Evolutionary conservation across 2,329 filamentous ascomycete genomes (phyloP).

Genomic region (Aureobasidium uvarum): DNA sequence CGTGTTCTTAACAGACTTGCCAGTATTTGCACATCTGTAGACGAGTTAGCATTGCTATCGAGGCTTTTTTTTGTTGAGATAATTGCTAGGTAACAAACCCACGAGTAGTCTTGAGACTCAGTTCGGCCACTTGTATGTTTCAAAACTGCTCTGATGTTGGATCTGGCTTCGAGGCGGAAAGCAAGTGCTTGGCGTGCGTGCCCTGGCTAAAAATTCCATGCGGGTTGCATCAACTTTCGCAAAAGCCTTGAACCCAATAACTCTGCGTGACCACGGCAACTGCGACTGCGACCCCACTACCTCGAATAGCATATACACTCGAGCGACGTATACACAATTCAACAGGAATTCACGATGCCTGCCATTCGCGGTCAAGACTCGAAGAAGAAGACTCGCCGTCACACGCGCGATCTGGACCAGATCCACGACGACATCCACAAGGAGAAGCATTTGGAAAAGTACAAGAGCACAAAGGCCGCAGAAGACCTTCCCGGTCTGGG

Average conservation of each 20-base stretch:
- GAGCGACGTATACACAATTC: neutral
- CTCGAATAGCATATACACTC: neutral
- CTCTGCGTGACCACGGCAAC: conserved; percentile 10
- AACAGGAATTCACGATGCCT: conserved; percentile 43
- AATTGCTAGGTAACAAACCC: neutral
- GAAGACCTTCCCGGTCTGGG: conserved; percentile 90
- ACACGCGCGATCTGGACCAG: conserved; percentile 82
- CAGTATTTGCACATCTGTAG: neutral
- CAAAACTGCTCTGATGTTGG: neutral
- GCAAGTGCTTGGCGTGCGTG: conserved; percentile 6
- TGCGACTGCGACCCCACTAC: neutral
- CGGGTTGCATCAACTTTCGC: neutral
- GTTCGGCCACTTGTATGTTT: neutral
- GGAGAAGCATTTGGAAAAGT: conserved; percentile 74
- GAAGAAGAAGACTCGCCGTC: conserved; percentile 50
- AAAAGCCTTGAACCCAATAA: neutral
- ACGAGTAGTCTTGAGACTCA: neutral
- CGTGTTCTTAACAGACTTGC: neutral
- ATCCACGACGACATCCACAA: conserved; percentile 78
- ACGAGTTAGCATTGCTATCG: neutral
- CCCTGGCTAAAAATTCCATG: conserved; percentile 1
- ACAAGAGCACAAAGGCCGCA: conserved; percentile 71
- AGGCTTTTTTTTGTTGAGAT: neutral
- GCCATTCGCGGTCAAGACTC: conserved; percentile 51
- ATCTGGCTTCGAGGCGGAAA: neutral